Conservation (phyloP, 1,139 yeast genomes). For the Magnusiomyces paraingens region DNA sequence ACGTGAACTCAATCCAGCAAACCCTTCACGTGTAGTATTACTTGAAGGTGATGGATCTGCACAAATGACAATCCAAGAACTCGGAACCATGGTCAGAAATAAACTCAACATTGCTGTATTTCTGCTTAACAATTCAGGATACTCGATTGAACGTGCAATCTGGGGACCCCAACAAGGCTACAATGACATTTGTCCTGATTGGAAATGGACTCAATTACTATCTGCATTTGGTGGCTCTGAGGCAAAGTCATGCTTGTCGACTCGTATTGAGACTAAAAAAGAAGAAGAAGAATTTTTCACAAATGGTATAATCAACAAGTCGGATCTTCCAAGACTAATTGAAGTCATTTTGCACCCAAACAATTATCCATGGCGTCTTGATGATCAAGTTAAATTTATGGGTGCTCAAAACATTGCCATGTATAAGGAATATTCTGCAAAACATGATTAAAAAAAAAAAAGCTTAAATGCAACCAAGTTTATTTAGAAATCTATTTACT, state of each 20-base stretch:
- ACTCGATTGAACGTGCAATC: slow-evolving; percentile 79
- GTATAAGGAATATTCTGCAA: slow-evolving; percentile 23
- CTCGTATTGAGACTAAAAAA: slow-evolving; percentile 28
- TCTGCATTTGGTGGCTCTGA: slow-evolving; percentile 61
- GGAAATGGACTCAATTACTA: slow-evolving; percentile 71
- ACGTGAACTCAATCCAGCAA: slow-evolving; percentile 38
- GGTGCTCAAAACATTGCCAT: slow-evolving; percentile 22
- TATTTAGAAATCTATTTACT: no score
- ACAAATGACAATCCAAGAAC: slow-evolving; percentile 75
- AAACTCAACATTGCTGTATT: slow-evolving; percentile 57
- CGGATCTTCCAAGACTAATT: slow-evolving; percentile 38
- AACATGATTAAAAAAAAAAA: slow-evolving; percentile 7
- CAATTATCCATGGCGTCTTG: slow-evolving; percentile 58
- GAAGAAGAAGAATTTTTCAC: slow-evolving; percentile 28
- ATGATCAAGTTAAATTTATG: slow-evolving; percentile 26
- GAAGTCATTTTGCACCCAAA: slow-evolving; percentile 53
- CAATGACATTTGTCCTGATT: slow-evolving; percentile 69
- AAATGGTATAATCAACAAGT: no score
- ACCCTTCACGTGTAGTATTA: slow-evolving; percentile 52
- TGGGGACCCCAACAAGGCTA: slow-evolving; percentile 70
- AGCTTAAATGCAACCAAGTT: no score
- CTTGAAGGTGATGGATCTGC: slow-evolving; percentile 90
- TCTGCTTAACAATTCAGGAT: slow-evolving; percentile 75
- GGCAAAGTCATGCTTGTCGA: slow-evolving; percentile 35
- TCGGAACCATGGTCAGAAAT: slow-evolving; percentile 59